Evolutionary conservation across 2,329 filamentous ascomycete genomes (phyloP).

Genomic region (Aspergillus floridensis): DNA sequence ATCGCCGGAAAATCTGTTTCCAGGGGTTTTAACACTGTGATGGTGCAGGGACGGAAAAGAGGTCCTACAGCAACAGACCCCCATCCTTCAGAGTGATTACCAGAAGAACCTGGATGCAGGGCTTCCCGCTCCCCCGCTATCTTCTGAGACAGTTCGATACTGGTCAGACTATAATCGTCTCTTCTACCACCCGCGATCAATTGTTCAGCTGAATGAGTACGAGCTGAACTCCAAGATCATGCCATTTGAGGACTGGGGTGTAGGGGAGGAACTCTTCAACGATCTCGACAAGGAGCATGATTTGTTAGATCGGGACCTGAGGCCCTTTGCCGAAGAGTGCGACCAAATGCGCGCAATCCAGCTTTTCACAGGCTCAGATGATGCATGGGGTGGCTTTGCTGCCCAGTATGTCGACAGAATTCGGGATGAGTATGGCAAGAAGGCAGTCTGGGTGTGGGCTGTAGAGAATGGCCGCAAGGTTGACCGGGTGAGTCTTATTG

Average conservation of each 20-base stretch:
- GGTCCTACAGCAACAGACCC: constrained; percentile 65
- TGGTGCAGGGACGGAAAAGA: constrained; percentile 61
- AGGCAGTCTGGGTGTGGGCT: constrained; percentile 82
- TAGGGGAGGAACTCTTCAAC: constrained; percentile 72
- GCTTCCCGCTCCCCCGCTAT: constrained; percentile 61
- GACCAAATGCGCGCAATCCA: constrained; percentile 90
- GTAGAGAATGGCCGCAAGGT: constrained; percentile 62
- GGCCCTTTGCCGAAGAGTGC: constrained; percentile 87
- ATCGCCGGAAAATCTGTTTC: background rate
- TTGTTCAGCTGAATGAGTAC: constrained; percentile 83
- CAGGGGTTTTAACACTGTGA: background rate
- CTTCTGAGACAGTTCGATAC: constrained; percentile 73
- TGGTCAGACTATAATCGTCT: constrained; percentile 95
- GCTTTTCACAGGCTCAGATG: constrained; percentile 67
- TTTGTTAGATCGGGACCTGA: constrained; percentile 82
- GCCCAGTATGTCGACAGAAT: constrained; percentile 71
- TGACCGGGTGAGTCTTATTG: constrained; percentile 50
- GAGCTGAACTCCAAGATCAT: constrained; percentile 75
- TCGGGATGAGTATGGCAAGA: constrained; percentile 87
- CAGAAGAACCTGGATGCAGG: constrained; percentile 77
- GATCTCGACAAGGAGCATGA: constrained; percentile 77
- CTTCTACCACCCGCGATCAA: constrained; percentile 86
- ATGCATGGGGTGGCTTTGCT: constrained; percentile 79
- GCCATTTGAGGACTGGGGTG: constrained; percentile 75
- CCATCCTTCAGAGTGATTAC: constrained; percentile 70